phyloP scores from a whole-genome alignment of 2,329 filamentous ascomycete genomes.

The Lachnellula occidentalis region DNA sequence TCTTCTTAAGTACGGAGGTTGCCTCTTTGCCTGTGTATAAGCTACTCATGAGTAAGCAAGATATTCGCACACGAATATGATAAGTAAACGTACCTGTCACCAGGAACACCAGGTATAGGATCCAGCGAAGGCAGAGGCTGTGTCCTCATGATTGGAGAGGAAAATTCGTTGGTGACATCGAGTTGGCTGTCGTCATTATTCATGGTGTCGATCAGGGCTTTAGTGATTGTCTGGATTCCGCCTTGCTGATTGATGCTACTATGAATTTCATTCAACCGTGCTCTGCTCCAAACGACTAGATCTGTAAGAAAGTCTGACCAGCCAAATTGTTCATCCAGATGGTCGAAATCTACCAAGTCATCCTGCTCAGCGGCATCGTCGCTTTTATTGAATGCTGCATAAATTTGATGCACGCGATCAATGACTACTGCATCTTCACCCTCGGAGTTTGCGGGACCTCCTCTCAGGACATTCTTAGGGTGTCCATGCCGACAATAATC shows the following conservation, averaged over 20 bases:
- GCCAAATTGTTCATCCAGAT: conserved; percentile 40
- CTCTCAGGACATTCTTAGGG: conserved; percentile 24
- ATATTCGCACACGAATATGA: neutral
- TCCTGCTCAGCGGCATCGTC: conserved; percentile 25
- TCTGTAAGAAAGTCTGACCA: conserved; percentile 44
- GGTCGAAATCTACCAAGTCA: conserved; percentile 36
- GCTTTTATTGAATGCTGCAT: conserved; percentile 30
- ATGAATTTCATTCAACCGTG: conserved; percentile 40
- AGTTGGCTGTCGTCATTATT: conserved; percentile 26
- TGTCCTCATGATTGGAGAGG: conserved; percentile 1
- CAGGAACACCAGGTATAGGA: conserved; percentile 10
- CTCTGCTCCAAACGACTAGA: conserved; percentile 41
- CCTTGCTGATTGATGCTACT: conserved; percentile 37
- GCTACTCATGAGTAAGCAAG: neutral
- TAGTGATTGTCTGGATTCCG: conserved; percentile 31
- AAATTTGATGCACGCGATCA: conserved; percentile 36
- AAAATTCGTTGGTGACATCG: conserved; percentile 12
- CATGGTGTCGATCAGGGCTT: conserved; percentile 33
- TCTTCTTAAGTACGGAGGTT: neutral
- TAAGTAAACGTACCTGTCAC: conserved; percentile 10
- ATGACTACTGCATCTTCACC: conserved; percentile 28
- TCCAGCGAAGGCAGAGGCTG: conserved; percentile 14
- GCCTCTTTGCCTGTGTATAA: neutral
- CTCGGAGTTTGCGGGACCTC: conserved; percentile 30
- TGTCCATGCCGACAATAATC: conserved; percentile 30